These are phyloP conservation scores for Myriangium duriaei DNA, from an alignment of 2,329 filamentous ascomycete species.

Conservation along the genomic window DNA sequence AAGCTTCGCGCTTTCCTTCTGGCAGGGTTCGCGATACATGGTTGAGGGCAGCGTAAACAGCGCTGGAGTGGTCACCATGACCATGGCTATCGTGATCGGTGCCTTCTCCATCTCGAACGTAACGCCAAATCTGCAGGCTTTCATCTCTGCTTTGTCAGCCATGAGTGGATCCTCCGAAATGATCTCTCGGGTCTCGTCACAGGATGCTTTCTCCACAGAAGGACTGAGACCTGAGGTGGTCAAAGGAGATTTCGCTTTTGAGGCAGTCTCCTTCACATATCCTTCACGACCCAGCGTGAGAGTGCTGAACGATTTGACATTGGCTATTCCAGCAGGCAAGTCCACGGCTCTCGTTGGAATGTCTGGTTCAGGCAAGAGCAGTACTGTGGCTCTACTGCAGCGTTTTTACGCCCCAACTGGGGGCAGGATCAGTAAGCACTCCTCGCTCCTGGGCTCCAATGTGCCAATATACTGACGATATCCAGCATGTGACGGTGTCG, in stretches of 20 bases:
- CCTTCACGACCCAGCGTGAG: constrained; percentile 25
- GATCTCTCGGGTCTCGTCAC: constrained; percentile 23
- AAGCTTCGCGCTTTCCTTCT: constrained; percentile 24
- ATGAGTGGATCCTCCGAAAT: constrained; percentile 24
- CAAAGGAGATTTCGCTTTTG: constrained; percentile 23
- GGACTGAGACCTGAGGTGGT: not conserved
- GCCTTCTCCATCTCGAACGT: constrained; percentile 23
- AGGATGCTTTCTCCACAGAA: constrained; percentile 20
- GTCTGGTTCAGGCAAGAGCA: constrained; percentile 47
- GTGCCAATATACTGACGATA: no score
- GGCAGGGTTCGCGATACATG: constrained; percentile 23
- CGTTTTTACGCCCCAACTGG: constrained; percentile 41
- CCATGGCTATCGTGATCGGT: constrained; percentile 15
- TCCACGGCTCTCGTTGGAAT: constrained; percentile 47
- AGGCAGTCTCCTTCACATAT: constrained; percentile 29
- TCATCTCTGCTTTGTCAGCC: constrained; percentile 24
- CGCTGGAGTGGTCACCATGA: constrained; percentile 16
- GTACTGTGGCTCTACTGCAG: constrained; percentile 39
- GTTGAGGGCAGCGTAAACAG: constrained; percentile 11
- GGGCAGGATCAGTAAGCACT: constrained; percentile 12
- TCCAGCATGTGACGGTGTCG: constrained; percentile 29
- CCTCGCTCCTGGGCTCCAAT: constrained; percentile 63
- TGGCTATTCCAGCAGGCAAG: constrained; percentile 30
- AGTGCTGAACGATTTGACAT: constrained; percentile 31
- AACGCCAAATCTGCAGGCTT: constrained; percentile 24